Base-by-base conservation (phyloP, 192 early-diverging fungal species). In the Backusella liffmaniae region DNA sequence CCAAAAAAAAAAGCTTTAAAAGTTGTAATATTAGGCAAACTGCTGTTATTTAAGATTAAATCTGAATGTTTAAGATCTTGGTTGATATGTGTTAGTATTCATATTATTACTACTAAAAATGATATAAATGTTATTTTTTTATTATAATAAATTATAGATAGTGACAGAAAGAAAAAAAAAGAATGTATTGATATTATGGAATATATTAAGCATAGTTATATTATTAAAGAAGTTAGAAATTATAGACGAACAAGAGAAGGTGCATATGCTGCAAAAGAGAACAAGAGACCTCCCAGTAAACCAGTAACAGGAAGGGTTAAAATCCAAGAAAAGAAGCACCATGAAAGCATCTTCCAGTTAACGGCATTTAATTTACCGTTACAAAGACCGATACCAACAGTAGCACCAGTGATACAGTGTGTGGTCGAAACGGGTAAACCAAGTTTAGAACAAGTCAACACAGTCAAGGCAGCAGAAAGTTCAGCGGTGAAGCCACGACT, bases 401-500 rank as follows among this genome's bases (percentile, higher is more conserved):
- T 91, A 30, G 94, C 90, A 66, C 95, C 93, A 42, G 90, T 91
- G 46, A 94, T 92, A 83, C 94, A 96, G 74, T 94, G 94, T 3
- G 94, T 94, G 0, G 94, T 94, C 13, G 93, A 94, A 15, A 96
- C 93, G 12, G 94, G 94, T 10, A 95, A 84, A 35, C 86, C 87
- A 39, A 96, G 77, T 81, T 92, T 92, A 56, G 92, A 92, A 70
- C 92, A 92, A 8, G 94, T 93, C 62, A 95, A 85, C 23, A 96
- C 92, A 15, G 94, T 92, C 30, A 96, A 85, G 32, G 88, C 87
- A 30, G 94, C 89, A 36, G 90, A 92, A 66, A 95, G 84, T 77
- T 94, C 93, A 69, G 90, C 91, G 44, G 90, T 81, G 84, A 96
- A 96, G 21, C 93, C 94, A 74, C 93, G 90, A 35, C 90, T 89